These are phyloP conservation scores for Beauveria rudraprayagi DNA, from an alignment of 2,329 filamentous ascomycete species.

Conservation along the genomic window DNA sequence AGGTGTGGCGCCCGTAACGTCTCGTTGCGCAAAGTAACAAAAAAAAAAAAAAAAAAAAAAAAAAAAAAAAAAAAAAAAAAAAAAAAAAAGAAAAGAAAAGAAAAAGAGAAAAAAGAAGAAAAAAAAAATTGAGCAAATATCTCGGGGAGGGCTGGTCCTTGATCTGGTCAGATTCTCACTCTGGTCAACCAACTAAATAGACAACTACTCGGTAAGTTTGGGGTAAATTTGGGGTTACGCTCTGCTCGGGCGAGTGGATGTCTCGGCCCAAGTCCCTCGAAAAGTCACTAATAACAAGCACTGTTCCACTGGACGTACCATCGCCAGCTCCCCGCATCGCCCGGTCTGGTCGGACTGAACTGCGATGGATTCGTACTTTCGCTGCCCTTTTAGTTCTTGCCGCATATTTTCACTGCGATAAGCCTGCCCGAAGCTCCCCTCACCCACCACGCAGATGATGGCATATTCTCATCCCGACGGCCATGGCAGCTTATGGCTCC, in stretches of 20 bases:
- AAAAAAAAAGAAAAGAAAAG: no score
- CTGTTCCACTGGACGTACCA: constrained; percentile 8
- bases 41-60: no score
- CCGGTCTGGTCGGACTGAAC: not conserved
- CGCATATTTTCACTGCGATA: not conserved
- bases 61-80: no score
- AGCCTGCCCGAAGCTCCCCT: not conserved
- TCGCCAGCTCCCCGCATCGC: not conserved
- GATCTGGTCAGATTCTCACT: no score
- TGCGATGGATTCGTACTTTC: not conserved
- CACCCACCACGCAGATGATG: not conserved
- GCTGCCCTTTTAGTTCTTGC: not conserved
- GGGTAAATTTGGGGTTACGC: not conserved
- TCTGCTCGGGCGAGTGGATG: constrained; percentile 13
- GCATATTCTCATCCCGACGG: not conserved
- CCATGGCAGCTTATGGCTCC: constrained; percentile 3
- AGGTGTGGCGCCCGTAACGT: constrained; percentile 5
- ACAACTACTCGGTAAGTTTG: not conserved
- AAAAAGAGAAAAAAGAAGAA: no score
- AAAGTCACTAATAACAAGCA: not conserved
- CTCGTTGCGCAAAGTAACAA: not conserved
- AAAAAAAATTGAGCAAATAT: no score
- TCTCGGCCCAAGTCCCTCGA: constrained; percentile 4
- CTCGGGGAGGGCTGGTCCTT: no score
- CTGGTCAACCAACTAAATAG: not conserved